These are phyloP conservation scores for Penicillium herquei DNA, from an alignment of 495 filamentous ascomycete species.

Conservation along the genomic window DNA sequence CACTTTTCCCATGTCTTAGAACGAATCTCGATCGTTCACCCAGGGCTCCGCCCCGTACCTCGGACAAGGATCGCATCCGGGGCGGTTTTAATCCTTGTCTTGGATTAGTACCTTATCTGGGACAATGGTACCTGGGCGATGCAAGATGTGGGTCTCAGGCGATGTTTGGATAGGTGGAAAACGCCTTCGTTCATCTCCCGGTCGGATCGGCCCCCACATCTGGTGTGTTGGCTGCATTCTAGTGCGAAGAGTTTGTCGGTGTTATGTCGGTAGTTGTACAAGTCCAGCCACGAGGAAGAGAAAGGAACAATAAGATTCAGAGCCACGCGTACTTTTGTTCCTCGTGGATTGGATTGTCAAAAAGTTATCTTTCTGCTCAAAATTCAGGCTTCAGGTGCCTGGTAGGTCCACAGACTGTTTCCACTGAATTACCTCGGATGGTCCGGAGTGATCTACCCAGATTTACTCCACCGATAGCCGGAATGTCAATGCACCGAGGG, in stretches of 20 bases:
- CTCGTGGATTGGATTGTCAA: no score
- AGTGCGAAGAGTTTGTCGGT: no score
- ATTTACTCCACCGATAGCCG: no score
- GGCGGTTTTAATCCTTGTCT: neutral
- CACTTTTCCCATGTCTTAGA: neutral
- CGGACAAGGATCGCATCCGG: neutral
- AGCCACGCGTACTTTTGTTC: neutral
- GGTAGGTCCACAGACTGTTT: no score
- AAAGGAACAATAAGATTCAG: neutral
- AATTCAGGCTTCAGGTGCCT: no score
- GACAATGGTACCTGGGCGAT: slow-evolving; percentile 3
- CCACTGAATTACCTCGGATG: no score
- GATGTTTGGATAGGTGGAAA: neutral
- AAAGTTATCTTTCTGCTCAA: neutral
- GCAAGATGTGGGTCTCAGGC: neutral
- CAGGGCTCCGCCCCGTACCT: neutral
- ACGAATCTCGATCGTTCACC: neutral
- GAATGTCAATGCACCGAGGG: no score
- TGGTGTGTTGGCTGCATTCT: neutral
- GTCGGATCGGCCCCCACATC: slow-evolving; percentile 7
- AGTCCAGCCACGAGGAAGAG: neutral
- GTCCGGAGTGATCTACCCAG: no score
- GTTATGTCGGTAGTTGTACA: no score
- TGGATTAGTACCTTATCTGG: neutral
- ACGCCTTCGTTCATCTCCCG: slow-evolving; percentile 9